Base-by-base conservation (phyloP, 2,329 filamentous ascomycete genomes). In the Alternaria alternata region DNA sequence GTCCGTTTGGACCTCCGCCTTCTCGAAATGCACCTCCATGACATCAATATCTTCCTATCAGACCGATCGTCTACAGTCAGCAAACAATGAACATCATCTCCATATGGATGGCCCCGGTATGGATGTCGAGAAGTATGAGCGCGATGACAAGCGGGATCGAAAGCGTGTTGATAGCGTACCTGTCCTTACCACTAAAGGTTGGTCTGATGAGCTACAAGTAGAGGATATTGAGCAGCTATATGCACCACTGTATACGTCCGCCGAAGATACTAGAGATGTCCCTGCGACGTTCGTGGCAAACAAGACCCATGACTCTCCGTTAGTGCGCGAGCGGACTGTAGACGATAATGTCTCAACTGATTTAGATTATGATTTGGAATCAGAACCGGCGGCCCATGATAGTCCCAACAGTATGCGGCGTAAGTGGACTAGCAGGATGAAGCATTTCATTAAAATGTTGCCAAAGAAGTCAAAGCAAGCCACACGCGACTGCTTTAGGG, bases 41-140 rank as follows among this genome's bases (percentile, higher is more conserved):
- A 49, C 57, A 0, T 54, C 61, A 1, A 64, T 54, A 20, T 59
- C 59, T 3, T 61, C 62, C 11, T 44, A 56, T 24, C 52, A 52
- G 36, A 63, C 47, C 24, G 14, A 46, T 5, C 12, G 24, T 26
- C 20, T 20, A 24, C 36, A 16, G 38, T 30, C 14, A n/a, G 39
- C 51, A 30, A 18, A 38, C 3, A n/a, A 8, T 12, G 44, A 41
- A 14, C 32, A 7, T 14, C 14, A 36, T 5, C 14, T 16, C 11
- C 14, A 14, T 16, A 16, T 36, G 5, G 32, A 36, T 36, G 14
- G 11, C 4, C 11, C 14, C 0, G 12, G 11, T 36, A 36, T 36
- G 12, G 32, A 36, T 36, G 14, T 36, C 14, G 32, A 32, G 8
- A 32, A 32, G 30, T 3, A 32, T 0, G 30, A 32, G 30, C 11